Percentiles rank a stretch among this genome's conserved stretches.
phyloP scores from a whole-genome alignment of 495 filamentous ascomycete species.

The Hyaloscypha bicolor region DNA sequence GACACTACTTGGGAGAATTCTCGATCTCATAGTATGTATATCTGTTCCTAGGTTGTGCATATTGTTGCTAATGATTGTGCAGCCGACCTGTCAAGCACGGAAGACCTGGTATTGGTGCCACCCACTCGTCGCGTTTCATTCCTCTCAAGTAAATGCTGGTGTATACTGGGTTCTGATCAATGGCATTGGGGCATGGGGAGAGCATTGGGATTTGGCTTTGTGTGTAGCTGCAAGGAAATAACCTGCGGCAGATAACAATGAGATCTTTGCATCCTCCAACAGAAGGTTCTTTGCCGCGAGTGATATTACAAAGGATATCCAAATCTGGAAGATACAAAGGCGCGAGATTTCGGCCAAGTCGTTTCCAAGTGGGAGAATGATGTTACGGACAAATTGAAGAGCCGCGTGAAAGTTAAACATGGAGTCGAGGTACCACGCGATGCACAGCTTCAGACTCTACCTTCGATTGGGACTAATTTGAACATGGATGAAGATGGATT shows the following conservation, averaged over 20 bases:
- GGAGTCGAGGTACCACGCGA: too few relatives aligned
- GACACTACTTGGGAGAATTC: slow-evolving; percentile 98
- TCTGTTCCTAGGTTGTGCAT: slow-evolving; percentile 11
- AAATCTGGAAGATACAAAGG: too few relatives aligned
- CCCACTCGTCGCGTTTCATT: slow-evolving; percentile 99
- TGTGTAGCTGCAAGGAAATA: slow-evolving; percentile 10
- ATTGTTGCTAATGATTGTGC: slow-evolving; percentile 40
- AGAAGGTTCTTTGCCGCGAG: not conserved
- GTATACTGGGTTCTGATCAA: slow-evolving; percentile 23
- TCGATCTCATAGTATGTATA: slow-evolving; percentile 95
- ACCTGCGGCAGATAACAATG: slow-evolving; percentile 30
- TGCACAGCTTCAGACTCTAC: too few relatives aligned
- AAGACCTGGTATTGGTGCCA: slow-evolving; percentile 99
- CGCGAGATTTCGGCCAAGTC: too few relatives aligned
- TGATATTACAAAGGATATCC: too few relatives aligned
- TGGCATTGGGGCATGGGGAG: slow-evolving; percentile 20
- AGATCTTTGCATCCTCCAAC: slow-evolving; percentile 26
- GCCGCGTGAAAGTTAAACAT: too few relatives aligned
- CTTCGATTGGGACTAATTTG: too few relatives aligned
- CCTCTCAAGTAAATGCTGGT: slow-evolving; percentile 82
- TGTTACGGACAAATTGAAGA: too few relatives aligned
- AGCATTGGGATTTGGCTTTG: slow-evolving; percentile 18
- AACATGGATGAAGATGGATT: too few relatives aligned
- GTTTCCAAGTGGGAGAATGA: too few relatives aligned
- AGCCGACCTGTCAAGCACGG: slow-evolving; percentile 99